Base-by-base conservation (phyloP, 495 filamentous ascomycete species). In the Xylaria castorea region DNA sequence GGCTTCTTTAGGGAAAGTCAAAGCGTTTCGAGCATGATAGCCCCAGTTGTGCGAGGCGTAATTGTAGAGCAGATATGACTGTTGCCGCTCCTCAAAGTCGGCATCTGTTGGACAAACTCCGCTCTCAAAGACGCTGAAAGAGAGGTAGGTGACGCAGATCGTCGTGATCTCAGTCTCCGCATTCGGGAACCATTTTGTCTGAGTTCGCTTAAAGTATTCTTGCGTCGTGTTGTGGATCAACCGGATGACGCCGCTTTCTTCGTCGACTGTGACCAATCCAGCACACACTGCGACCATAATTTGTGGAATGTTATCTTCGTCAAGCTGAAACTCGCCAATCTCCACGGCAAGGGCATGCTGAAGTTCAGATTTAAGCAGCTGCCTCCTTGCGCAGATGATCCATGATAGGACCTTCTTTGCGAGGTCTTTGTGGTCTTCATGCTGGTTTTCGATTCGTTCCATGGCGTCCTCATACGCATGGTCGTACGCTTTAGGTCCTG, bases 191-290 rank as follows among this genome's bases (percentile, higher is more conserved):
- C 57, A 70, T 2, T 25, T 20, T 7, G 12, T 18, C 4, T 18
- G 42, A 2, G 38, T 82, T 27, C 20, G 30, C 22, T 32, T 40
- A 22, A 70, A 51, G 32, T 70, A 70, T 11, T 70, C 42, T 11
- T 70, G 68, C 25, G 68, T 51, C 0, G 68, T 70, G 40, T 70
- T 30, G 44, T 70, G 57, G 1, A 62, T 30, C 18, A 70, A n/a
- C 30, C 57, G 44, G 32, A 70, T 34, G 42, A 85, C 80, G 9
- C 75, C 40, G 70, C 81, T 89, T 34, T 83, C 80, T 46, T 82
- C 25, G 61, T 90, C 85, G 5, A 88, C 63, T 2, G 78, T 86
- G 3, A 89, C 82, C 14, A 92, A 75, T 1, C 89, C 88, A 60
- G 82, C 84, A 73, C 88, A 90, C 6, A 85, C 80, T 2, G 84